Evolutionary conservation across 148 eudicot species (phyloP).

Genomic region (Mesembryanthemum crystallinum): DNA sequence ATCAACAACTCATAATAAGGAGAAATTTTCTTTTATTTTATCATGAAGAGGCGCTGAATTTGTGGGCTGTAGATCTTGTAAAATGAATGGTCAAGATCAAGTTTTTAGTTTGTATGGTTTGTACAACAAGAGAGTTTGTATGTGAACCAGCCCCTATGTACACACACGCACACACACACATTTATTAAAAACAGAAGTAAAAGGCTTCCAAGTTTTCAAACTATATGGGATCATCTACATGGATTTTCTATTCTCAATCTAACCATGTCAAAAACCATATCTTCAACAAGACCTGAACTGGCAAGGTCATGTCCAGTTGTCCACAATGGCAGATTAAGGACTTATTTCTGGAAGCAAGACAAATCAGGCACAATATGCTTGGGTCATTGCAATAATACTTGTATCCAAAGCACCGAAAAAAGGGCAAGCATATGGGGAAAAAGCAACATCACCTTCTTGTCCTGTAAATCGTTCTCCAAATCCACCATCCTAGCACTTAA

Average conservation of each 20-base stretch:
- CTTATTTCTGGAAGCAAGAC: neutral
- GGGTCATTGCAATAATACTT: neutral
- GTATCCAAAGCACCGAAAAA: neutral
- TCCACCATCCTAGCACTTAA: conserved; percentile 53
- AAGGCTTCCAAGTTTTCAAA: no score
- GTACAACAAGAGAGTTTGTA: no score
- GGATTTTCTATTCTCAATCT: neutral
- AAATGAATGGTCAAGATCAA: no score
- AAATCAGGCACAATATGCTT: neutral
- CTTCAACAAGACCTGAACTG: neutral
- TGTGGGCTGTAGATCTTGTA: no score
- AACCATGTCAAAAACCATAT: neutral
- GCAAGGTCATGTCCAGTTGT: neutral
- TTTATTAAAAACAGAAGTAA: no score
- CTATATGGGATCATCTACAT: neutral
- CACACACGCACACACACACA: no score
- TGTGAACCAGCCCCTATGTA: no score
- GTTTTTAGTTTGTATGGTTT: no score
- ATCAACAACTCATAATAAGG: no score
- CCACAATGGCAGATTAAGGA: neutral
- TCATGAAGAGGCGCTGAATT: no score
- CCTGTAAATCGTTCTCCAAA: conserved; percentile 59
- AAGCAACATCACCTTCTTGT: conserved; percentile 57
- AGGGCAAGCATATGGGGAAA: neutral
- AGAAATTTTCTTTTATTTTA: no score